A percentile compares a stretch with the other conserved stretches of the same genome.
Evolutionary conservation across 1,284 basidiomycete species (phyloP).

Genomic region (Psilocybe mexicana): DNA sequence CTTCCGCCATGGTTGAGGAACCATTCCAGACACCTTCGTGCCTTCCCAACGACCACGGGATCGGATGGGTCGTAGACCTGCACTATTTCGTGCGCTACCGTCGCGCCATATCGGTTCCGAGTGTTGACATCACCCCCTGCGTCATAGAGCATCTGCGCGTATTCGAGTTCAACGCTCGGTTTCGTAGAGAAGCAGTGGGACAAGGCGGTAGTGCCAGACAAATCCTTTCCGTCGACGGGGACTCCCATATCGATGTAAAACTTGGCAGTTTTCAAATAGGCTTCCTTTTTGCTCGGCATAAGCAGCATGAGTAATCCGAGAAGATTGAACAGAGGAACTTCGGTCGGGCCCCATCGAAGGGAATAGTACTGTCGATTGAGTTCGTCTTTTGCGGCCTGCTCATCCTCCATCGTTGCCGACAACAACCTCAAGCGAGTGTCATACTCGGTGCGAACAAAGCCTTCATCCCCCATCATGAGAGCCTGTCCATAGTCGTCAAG

Average conservation of each 20-base stretch:
- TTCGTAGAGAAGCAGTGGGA: slow-evolving; percentile 43
- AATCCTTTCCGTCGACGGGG: slow-evolving; percentile 37
- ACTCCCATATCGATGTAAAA: slow-evolving; percentile 39
- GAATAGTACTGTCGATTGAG: slow-evolving; percentile 33
- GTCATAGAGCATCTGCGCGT: slow-evolving; percentile 41
- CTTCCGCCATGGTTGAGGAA: slow-evolving; percentile 44
- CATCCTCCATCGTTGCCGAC: slow-evolving; percentile 2
- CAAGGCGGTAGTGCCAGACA: slow-evolving; percentile 42
- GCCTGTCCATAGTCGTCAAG: slow-evolving; percentile 34
- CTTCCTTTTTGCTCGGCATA: slow-evolving; percentile 19
- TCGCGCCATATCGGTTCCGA: slow-evolving; percentile 41
- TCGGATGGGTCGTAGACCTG: slow-evolving; percentile 30
- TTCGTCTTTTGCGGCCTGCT: slow-evolving; percentile 3
- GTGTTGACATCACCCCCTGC: slow-evolving; percentile 41
- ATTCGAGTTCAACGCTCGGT: slow-evolving; percentile 41
- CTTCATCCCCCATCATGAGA: slow-evolving; percentile 31
- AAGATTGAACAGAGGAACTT: slow-evolving; percentile 39
- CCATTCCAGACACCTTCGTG: slow-evolving; percentile 35
- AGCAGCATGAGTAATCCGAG: slow-evolving; percentile 33
- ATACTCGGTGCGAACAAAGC: slow-evolving; percentile 30
- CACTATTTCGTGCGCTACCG: slow-evolving; percentile 40
- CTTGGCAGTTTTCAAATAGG: slow-evolving; percentile 33
- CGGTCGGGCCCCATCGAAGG: slow-evolving; percentile 40
- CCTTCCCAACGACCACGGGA: slow-evolving; percentile 24
- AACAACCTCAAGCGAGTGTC: slow-evolving; percentile 22